Evolutionary conservation across 2,329 filamentous ascomycete species (phyloP).

Genomic region (Colletotrichum sp.): DNA sequence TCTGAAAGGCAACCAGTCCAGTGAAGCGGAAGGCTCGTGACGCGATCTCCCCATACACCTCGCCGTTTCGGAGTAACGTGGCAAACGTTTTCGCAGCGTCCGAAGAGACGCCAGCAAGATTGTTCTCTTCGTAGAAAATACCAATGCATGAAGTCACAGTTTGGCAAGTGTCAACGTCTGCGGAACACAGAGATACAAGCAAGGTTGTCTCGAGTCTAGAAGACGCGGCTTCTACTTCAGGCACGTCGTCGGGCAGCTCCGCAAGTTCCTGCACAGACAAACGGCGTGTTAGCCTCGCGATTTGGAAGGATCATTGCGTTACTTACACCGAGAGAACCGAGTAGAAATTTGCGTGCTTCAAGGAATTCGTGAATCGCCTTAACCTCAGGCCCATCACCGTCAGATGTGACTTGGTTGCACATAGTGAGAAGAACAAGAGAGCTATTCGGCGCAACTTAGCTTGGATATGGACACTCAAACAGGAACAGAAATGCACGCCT

Average conservation of each 20-base stretch:
- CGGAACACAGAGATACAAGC: slow-evolving; percentile 68
- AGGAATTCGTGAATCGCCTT: slow-evolving; percentile 60
- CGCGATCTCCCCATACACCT: slow-evolving; percentile 66
- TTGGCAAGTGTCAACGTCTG: slow-evolving; percentile 69
- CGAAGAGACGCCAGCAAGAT: slow-evolving; percentile 55
- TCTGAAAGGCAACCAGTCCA: slow-evolving; percentile 73
- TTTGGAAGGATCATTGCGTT: background rate
- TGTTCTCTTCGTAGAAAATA: slow-evolving; percentile 66
- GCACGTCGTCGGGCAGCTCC: slow-evolving; percentile 57
- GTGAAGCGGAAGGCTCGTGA: slow-evolving; percentile 71
- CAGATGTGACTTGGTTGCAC: slow-evolving; percentile 51
- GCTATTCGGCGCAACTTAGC: slow-evolving; percentile 39
- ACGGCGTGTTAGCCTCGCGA: background rate
- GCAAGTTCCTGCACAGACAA: slow-evolving; percentile 52
- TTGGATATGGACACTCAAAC: background rate
- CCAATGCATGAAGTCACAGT: slow-evolving; percentile 67
- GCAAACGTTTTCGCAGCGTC: slow-evolving; percentile 55
- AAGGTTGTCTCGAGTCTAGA: slow-evolving; percentile 67
- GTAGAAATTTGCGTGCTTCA: slow-evolving; percentile 56
- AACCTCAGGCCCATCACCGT: slow-evolving; percentile 48
- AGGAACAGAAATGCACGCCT: background rate
- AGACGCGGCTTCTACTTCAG: slow-evolving; percentile 57
- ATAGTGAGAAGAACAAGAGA: slow-evolving; percentile 47
- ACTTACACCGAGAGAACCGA: slow-evolving; percentile 55
- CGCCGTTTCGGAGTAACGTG: slow-evolving; percentile 63